These are phyloP conservation scores for Actinidia arguta DNA, from an alignment of 179 eudicot genomes.

Conservation along the genomic window DNA sequence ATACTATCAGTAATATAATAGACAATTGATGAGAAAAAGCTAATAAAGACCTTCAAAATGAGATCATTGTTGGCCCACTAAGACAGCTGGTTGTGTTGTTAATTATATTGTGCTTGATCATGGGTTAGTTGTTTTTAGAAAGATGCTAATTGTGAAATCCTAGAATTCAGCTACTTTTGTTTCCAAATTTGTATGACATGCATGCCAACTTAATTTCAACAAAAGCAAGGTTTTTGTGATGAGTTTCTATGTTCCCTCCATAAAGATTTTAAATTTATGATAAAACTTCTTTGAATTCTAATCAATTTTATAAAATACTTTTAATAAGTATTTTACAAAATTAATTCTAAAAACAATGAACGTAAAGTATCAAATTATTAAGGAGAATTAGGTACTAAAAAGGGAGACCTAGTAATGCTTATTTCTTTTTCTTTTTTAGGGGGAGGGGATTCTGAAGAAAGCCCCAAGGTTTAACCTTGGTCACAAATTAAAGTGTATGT, in stretches of 20 bases:
- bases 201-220: neutral
- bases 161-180: neutral
- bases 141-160: neutral
- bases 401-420: no score
- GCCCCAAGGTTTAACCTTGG: no score
- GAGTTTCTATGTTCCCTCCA: no score
- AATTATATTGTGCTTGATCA: neutral
- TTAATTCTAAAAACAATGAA: no score
- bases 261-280: no score
- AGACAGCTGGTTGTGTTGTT: neutral
- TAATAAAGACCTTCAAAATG: neutral
- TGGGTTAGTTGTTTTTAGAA: constrained; percentile 3
- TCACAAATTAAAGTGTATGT: no score
- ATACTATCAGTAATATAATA: neutral
- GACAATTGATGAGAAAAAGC: neutral
- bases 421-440: no score
- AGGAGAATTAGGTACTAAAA: no score
- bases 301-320: no score
- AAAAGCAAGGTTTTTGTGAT: neutral
- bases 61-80: neutral
- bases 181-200: neutral
- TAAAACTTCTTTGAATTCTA: no score
- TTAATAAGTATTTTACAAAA: no score
- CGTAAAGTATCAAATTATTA: neutral
- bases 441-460: no score